Base-by-base conservation (phyloP, 2,329 filamentous ascomycete genomes). In the Diplodia scrobiculata region DNA sequence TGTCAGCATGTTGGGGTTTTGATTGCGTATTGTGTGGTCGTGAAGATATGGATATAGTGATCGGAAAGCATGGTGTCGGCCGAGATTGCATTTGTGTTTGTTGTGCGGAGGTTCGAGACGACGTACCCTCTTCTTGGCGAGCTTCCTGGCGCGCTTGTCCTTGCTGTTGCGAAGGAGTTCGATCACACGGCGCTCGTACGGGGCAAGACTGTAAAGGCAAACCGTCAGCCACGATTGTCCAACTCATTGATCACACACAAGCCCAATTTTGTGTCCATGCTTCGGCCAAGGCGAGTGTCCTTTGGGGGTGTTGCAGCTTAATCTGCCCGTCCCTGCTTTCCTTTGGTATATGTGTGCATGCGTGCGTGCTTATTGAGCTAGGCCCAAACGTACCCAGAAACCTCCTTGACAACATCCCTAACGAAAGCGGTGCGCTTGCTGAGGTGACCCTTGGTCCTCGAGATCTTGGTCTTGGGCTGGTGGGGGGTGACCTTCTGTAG, bases 121-220 rank as follows among this genome's bases (percentile, higher is more conserved):
- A 87, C 90, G 74, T 87, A 94, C 91, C 83, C 94, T 89, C 91
- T 96, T 97, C 93, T 98, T 98, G 78, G 94, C 94, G 79, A 97
- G 91, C 90, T 97, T 97, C 77, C 94, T 89, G 78, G 94, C 94
- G 84, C 94, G 92, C 91, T 98, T 98, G 85, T 99, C 95, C 87
- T 96, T 96, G 86, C 87, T 90, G 91, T 99, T 99, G 79, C 95
- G 92, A 84, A 99, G 90, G 81, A 99, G 86, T 88, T 99, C 95
- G 80, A 99, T 96, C 76, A 99, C 91, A 80, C 95, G 92, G 83
- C 95, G 94, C 89, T 99, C 95, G 82, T 99, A 95, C 78, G 91
- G 91, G 75, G 91, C 91, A 75, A 95, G 90, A 79, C 91, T 89
- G 68, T 36, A 47, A 66, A 25, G 34, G 17, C 27, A 67, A 52